Evolutionary conservation across 2,329 filamentous ascomycete species (phyloP).

Genomic region (Botryotinia narcissicola): DNA sequence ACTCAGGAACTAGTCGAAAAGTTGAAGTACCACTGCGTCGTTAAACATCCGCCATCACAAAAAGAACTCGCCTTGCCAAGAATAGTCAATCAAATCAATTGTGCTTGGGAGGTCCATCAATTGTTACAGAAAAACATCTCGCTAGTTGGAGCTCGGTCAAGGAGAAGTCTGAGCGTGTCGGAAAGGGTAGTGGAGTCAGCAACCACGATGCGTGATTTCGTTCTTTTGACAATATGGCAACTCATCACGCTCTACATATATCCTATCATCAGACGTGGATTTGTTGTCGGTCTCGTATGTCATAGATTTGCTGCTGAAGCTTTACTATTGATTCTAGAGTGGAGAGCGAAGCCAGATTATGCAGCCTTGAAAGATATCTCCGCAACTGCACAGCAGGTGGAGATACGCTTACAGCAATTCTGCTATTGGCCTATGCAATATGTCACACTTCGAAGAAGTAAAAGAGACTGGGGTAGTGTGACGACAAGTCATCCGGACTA

Average conservation of each 20-base stretch:
- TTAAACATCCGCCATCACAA: slow-evolving; percentile 70
- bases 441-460: slow-evolving; percentile 81
- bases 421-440: slow-evolving; percentile 99
- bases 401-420: slow-evolving; percentile 95
- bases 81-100: slow-evolving; percentile 93
- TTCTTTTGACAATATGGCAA: slow-evolving; percentile 67
- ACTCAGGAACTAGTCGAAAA: slow-evolving; percentile 75
- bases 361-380: slow-evolving; percentile 93
- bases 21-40: slow-evolving; percentile 81
- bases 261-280: slow-evolving; percentile 68
- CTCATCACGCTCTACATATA: slow-evolving; percentile 73
- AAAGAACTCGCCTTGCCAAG: slow-evolving; percentile 79
- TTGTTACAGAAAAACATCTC: slow-evolving; percentile 86
- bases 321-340: slow-evolving; percentile 77
- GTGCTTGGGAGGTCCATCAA: slow-evolving; percentile 83
- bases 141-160: slow-evolving; percentile 76
- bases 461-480: slow-evolving; percentile 91
- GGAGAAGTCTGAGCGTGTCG: slow-evolving; percentile 85
- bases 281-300: slow-evolving; percentile 74
- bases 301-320: slow-evolving; percentile 80
- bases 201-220: slow-evolving; percentile 75
- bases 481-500: slow-evolving; percentile 96
- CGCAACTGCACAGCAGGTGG: slow-evolving; percentile 93
- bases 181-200: slow-evolving; percentile 94
- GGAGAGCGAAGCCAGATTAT: slow-evolving; percentile 72